Evolutionary conservation across 352 stramenopile species (phyloP), one percentile per base, ranked within the genome.

Genomic region (Globisporangium mamillatum): DNA sequence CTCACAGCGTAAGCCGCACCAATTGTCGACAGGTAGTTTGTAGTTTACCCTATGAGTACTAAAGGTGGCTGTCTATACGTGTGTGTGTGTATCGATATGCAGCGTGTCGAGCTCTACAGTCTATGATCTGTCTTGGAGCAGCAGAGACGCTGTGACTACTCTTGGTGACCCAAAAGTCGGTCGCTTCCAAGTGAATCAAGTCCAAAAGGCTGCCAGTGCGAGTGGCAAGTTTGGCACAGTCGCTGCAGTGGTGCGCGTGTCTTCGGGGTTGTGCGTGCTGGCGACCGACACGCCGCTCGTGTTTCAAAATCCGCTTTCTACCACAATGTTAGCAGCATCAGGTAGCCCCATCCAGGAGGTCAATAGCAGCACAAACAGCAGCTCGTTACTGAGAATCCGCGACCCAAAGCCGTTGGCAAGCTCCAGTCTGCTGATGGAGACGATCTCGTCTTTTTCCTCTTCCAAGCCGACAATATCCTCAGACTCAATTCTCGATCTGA

Each of bases 1-100:
- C 63, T 84, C 9, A 82, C 78, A 20, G 52, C 79, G 81, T 87
- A 56, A 34, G 78, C 63, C n/a, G 7, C 24, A 8, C 12, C 12
- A 29, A 34, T 4, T 34, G 16, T 22, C 25, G 8, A 24, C 16
- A 7, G 27, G 27, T 32, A 32, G 27, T 32, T 32, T 25, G 16
- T 41, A 8, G 25, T 46, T 58, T 53, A 22, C 22, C 10, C 14
- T 22, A 16, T 5, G 24, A 38, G 3, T 34, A 10, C 22, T 54
- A 16, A 46, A n/a, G 29, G 10, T 46, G 4, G 29, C 27, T 41
- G 24, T 58, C 9, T 44, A 59, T 18, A 6, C 56, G 50, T 44
- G 12, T 36, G 16, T n/a, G 16, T n/a, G 16, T 8, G 4, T 48
- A 9, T n/a, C 41, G 16, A 48, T n/a, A 48, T 12, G 9, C 18